phyloP scores from a whole-genome alignment of 2,329 filamentous ascomycete species.

The Cladophialophora carrionii region DNA sequence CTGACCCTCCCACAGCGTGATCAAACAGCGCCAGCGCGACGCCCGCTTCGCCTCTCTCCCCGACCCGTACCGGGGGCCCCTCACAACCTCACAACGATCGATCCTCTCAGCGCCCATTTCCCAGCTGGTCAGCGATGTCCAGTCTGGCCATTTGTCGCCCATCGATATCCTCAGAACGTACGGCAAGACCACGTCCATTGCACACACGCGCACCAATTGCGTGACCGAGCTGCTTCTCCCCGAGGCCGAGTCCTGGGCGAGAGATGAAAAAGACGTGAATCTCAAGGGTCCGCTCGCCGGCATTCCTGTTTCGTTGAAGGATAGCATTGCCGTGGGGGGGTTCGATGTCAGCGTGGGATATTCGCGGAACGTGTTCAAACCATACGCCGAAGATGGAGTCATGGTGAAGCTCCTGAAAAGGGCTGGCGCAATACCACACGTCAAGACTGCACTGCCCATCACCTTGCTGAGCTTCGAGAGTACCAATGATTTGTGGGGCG shows the following conservation, averaged over 20 bases:
- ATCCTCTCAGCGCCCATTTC: slow-evolving; percentile 75
- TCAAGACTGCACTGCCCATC: slow-evolving; percentile 88
- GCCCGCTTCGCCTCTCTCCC: slow-evolving; percentile 70
- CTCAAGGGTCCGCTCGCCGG: slow-evolving; percentile 81
- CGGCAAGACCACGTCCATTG: slow-evolving; percentile 80
- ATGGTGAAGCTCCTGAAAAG: slow-evolving; percentile 79
- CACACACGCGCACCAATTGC: slow-evolving; percentile 85
- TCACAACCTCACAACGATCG: slow-evolving; percentile 66
- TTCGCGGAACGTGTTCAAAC: slow-evolving; percentile 71
- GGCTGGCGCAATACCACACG: slow-evolving; percentile 83
- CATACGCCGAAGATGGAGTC: slow-evolving; percentile 67
- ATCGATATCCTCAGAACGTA: slow-evolving; percentile 80
- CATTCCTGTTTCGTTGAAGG: slow-evolving; percentile 84
- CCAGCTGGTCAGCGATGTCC: slow-evolving; percentile 76
- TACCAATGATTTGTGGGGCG: slow-evolving; percentile 78
- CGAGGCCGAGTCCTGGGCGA: slow-evolving; percentile 74
- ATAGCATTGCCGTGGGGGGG: slow-evolving; percentile 73
- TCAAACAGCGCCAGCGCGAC: slow-evolving; percentile 77
- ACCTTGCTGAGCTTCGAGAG: slow-evolving; percentile 87
- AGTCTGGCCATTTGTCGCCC: slow-evolving; percentile 67
- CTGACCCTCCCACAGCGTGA: slow-evolving; percentile 57
- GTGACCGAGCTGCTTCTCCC: slow-evolving; percentile 83
- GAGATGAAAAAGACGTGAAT: slow-evolving; percentile 61
- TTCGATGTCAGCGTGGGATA: slow-evolving; percentile 85
- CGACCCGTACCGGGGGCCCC: slow-evolving; percentile 65